A percentile compares a stretch with the other conserved stretches of the same genome.
Conservation (phyloP, 2,329 filamentous ascomycete species). For the Diaporthe sp. region DNA sequence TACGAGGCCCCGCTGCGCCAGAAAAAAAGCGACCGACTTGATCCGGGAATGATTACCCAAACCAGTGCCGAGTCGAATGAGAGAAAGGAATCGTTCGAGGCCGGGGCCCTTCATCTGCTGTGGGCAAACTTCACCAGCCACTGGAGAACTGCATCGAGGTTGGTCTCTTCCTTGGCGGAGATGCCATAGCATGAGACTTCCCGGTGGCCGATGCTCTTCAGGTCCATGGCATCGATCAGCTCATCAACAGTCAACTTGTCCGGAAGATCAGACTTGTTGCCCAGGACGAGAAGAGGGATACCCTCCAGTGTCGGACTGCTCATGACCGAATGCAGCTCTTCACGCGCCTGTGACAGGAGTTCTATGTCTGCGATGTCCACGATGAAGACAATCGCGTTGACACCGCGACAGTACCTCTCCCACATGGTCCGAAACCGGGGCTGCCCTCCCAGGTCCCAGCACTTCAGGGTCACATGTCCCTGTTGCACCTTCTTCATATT, state of each 20-base stretch:
- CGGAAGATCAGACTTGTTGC: conserved; percentile 97
- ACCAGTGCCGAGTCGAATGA: conserved; percentile 21
- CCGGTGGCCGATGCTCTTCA: conserved; percentile 89
- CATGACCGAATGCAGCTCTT: conserved; percentile 92
- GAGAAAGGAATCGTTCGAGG: conserved; percentile 18
- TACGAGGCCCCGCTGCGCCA: conserved; percentile 39
- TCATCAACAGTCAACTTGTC: conserved; percentile 94
- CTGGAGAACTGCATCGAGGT: conserved; percentile 95
- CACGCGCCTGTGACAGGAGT: conserved; percentile 85
- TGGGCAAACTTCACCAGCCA: conserved; percentile 91
- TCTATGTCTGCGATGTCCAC: conserved; percentile 93
- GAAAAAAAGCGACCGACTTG: conserved; percentile 34
- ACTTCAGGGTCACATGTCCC: conserved; percentile 98
- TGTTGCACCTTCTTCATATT: conserved; percentile 99
- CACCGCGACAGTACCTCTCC: conserved; percentile 97
- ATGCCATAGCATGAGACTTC: conserved; percentile 99
- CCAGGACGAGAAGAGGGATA: conserved; percentile 93
- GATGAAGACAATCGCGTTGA: conserved; percentile 98
- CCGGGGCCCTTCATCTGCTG: conserved; percentile 68
- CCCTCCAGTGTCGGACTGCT: conserved; percentile 86
- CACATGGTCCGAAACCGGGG: conserved; percentile 98
- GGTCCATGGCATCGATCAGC: conserved; percentile 90
- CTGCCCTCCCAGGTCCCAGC: conserved; percentile 98
- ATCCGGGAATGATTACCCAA: conserved; percentile 24
- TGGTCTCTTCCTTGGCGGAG: conserved; percentile 98